Percentiles rank a stretch among this genome's conserved stretches.
These are phyloP conservation scores for Golubevia sp. DNA, from an alignment of 1,284 basidiomycete species.

Conservation along the genomic window DNA sequence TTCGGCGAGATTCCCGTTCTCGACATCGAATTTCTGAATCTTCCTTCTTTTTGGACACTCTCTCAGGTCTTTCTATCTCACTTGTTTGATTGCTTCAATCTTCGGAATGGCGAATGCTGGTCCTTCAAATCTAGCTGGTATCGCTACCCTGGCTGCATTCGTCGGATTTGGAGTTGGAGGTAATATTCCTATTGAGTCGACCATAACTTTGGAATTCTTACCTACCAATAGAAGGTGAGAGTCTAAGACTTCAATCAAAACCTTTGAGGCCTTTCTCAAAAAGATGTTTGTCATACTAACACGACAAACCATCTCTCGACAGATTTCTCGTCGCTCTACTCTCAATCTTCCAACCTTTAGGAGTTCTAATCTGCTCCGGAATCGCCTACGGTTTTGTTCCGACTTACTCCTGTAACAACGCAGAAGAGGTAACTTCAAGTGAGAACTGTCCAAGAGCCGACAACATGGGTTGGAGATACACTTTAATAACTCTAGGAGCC, in stretches of 20 bases:
- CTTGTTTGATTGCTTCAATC: constrained; percentile 36
- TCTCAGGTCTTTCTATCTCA: constrained; percentile 32
- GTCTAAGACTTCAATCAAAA: neutral
- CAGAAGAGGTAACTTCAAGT: neutral
- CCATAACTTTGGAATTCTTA: constrained; percentile 46
- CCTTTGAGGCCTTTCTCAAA: neutral
- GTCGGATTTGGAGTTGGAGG: constrained; percentile 47
- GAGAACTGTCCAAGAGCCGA: constrained; percentile 23
- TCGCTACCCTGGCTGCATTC: constrained; percentile 35
- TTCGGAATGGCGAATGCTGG: constrained; percentile 44
- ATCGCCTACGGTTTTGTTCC: constrained; percentile 53
- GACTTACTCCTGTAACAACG: constrained; percentile 27
- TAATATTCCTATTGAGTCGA: constrained; percentile 48
- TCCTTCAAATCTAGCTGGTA: constrained; percentile 28
- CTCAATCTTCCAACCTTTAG: constrained; percentile 53
- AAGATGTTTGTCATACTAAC: too few species aligned
- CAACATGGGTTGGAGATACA: constrained; percentile 58
- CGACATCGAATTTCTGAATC: too few species aligned
- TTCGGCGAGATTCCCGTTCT: too few species aligned
- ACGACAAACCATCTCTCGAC: too few species aligned
- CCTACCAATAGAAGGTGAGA: constrained; percentile 18
- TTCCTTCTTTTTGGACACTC: too few species aligned
- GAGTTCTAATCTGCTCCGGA: constrained; percentile 37
- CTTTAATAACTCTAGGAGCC: constrained; percentile 45
- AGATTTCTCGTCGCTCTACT: constrained; percentile 37